Percentiles rank a stretch among this genome's conserved stretches.
phyloP scores from a whole-genome alignment of 2,329 filamentous ascomycete species.

The Colletotrichum endophyticum region DNA sequence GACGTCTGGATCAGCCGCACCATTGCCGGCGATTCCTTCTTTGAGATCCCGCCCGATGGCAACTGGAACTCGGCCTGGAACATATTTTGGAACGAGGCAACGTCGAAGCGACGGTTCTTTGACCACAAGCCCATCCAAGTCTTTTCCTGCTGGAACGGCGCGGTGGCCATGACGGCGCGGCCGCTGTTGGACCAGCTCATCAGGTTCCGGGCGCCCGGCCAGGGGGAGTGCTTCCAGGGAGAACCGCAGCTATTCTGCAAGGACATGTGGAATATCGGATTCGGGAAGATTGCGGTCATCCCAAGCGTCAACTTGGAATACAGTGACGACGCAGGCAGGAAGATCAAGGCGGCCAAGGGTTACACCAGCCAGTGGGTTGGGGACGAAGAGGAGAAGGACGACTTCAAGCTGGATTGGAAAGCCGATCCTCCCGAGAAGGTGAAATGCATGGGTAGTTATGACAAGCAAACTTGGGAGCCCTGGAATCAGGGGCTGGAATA shows the following conservation, averaged over 20 bases:
- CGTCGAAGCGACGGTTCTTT: conserved; percentile 35
- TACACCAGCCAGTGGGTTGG: conserved; percentile 44
- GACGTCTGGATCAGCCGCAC: conserved; percentile 59
- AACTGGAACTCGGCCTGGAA: conserved; percentile 54
- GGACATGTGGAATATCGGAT: too few species aligned
- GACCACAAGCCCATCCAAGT: conserved; percentile 59
- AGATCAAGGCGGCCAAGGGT: conserved; percentile 56
- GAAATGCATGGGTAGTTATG: conserved; percentile 51
- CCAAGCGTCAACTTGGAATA: too few species aligned
- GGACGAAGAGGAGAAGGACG: conserved; percentile 28
- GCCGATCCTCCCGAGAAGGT: conserved; percentile 47
- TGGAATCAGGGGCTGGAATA: conserved; percentile 40
- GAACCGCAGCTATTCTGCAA: conserved; percentile 43
- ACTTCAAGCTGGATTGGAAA: conserved; percentile 45
- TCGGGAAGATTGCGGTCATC: too few species aligned
- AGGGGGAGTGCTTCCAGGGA: conserved; percentile 56
- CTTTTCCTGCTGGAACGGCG: conserved; percentile 67
- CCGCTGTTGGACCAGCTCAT: conserved; percentile 50
- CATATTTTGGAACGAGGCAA: conserved; percentile 56
- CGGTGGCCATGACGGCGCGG: conserved; percentile 49
- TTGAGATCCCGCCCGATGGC: conserved; percentile 53
- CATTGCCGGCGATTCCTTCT: conserved; percentile 60
- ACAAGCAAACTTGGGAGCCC: conserved; percentile 43
- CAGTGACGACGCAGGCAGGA: too few species aligned
- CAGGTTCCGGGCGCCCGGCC: conserved; percentile 43